phyloP scores from a whole-genome alignment of 495 filamentous ascomycete species.

The Neurospora sp. region DNA sequence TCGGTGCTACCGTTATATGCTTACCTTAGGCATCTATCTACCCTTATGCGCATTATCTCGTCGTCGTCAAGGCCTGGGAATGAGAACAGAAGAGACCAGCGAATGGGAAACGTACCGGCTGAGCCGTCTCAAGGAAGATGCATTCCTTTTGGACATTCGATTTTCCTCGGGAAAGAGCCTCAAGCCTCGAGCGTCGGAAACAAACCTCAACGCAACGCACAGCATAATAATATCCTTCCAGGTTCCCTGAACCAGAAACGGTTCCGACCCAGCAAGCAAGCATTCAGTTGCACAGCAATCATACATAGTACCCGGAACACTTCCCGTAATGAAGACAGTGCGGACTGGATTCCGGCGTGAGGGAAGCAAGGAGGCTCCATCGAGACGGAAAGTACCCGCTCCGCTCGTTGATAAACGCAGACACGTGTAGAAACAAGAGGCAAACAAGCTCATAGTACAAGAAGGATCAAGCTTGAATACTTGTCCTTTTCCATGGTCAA shows the following conservation, averaged over 20 bases:
- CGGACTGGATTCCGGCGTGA: neutral
- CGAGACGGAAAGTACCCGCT: neutral
- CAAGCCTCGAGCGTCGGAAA: neutral
- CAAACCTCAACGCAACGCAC: neutral
- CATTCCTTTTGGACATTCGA: neutral
- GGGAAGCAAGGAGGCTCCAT: neutral
- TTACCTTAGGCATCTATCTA: neutral
- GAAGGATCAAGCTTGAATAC: neutral
- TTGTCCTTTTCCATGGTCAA: neutral
- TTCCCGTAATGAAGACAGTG: neutral
- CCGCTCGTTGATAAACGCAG: neutral
- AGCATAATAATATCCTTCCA: neutral
- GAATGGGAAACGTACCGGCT: neutral
- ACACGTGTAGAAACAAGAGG: neutral
- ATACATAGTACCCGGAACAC: neutral
- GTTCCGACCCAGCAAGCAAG: neutral
- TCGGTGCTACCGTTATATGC: neutral
- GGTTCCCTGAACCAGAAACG: neutral
- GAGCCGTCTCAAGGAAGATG: neutral
- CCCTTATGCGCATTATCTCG: neutral
- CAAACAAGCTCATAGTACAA: neutral
- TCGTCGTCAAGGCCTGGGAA: neutral
- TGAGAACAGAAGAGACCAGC: neutral
- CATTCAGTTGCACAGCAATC: neutral
- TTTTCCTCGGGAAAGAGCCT: neutral